Percentiles rank a stretch among this genome's conserved stretches.
phyloP scores from a whole-genome alignment of 2,329 filamentous ascomycete species.

The Aspergillus fumigatiaffinis region DNA sequence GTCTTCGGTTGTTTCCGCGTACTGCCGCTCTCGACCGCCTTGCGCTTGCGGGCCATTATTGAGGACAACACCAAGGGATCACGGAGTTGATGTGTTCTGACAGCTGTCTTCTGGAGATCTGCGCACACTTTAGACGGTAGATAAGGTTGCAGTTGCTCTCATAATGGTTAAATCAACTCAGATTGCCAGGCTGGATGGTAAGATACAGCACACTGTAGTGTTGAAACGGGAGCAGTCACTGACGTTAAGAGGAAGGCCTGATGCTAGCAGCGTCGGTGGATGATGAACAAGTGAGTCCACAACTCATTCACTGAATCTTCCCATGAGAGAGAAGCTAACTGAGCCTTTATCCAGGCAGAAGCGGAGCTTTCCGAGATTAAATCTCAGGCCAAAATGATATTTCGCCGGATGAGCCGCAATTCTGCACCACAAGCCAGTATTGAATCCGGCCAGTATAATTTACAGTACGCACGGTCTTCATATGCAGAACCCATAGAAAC shows the following conservation, averaged over 20 bases:
- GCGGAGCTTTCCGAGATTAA: conserved; percentile 81
- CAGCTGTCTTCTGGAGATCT: background rate
- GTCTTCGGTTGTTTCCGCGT: conserved; percentile 14
- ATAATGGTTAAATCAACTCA: conserved; percentile 87
- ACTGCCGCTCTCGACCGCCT: conserved; percentile 36
- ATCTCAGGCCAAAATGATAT: conserved; percentile 81
- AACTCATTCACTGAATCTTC: background rate
- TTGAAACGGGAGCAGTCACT: conserved; percentile 13
- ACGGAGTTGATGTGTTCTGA: conserved; percentile 1
- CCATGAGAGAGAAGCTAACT: background rate
- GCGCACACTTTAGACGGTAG: background rate
- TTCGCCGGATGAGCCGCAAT: conserved; percentile 82
- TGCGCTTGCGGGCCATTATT: conserved; percentile 31
- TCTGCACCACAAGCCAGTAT: conserved; percentile 89
- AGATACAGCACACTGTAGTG: conserved; percentile 20
- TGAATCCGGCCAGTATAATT: conserved; percentile 74
- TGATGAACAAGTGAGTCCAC: conserved; percentile 65
- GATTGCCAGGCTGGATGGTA: conserved; percentile 90
- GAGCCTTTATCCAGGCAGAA: conserved; percentile 52
- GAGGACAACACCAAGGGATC: conserved; percentile 20
- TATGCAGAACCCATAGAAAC: background rate
- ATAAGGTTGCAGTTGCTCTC: background rate
- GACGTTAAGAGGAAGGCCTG: conserved; percentile 59
- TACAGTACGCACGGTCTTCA: conserved; percentile 63
- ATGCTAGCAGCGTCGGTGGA: conserved; percentile 94